Conservation (phyloP, 177 flowering plant species). For the Telopea speciosissima region DNA sequence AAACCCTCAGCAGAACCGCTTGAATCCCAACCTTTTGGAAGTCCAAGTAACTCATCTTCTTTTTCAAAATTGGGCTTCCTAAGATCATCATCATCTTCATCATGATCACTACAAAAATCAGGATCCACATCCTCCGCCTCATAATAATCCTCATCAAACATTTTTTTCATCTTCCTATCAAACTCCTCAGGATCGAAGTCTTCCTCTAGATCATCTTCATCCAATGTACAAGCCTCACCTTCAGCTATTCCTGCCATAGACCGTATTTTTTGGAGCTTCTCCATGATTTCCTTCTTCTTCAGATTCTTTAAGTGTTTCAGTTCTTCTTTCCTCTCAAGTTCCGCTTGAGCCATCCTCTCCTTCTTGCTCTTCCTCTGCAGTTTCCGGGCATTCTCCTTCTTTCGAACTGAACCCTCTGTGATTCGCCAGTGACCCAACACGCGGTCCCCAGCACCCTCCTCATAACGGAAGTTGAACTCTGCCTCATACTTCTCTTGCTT, state of each 20-base stretch:
- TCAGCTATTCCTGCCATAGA: conserved; percentile 57
- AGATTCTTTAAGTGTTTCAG: conserved; percentile 86
- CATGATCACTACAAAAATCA: conserved; percentile 46
- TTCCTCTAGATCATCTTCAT: conserved; percentile 55
- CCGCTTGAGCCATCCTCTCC: conserved; percentile 65
- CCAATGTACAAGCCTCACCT: conserved; percentile 30
- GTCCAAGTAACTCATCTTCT: conserved; percentile 84
- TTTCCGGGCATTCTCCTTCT: conserved; percentile 59
- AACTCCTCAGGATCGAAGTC: conserved; percentile 83
- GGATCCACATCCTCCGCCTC: conserved; percentile 62
- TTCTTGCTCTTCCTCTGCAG: conserved; percentile 68
- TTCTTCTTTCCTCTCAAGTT: conserved; percentile 75
- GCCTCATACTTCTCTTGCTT: conserved; percentile 66
- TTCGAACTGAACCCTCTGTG: conserved; percentile 78
- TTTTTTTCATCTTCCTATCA: conserved; percentile 74
- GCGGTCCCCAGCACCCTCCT: conserved; percentile 72
- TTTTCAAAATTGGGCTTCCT: conserved; percentile 77
- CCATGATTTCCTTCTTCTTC: conserved; percentile 79
- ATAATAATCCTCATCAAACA: conserved; percentile 57
- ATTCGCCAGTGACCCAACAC: conserved; percentile 59
- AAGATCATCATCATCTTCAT: conserved; percentile 42
- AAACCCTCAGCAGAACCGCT: conserved; percentile 43
- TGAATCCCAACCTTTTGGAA: conserved; percentile 70
- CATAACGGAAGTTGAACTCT: conserved; percentile 49
- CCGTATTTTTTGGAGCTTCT: conserved; percentile 57